Conservation (phyloP, 352 stramenopile species). For the Phytophthora agathidicida region DNA sequence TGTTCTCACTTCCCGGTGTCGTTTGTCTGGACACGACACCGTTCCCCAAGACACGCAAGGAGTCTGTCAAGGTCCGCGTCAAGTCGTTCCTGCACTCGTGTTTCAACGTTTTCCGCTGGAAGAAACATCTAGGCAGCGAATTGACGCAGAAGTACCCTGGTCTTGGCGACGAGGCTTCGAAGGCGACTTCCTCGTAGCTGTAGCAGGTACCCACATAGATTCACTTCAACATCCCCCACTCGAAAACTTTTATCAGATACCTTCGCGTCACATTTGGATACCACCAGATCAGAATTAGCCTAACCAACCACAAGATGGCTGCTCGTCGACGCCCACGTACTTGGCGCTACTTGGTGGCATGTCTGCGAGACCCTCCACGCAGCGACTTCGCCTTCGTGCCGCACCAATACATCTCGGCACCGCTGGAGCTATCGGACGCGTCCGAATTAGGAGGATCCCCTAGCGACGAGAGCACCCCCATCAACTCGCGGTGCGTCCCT, state of each 20-base stretch:
- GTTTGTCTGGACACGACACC: conserved; percentile 85
- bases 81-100: conserved; percentile 81
- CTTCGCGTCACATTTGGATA: background rate
- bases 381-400: conserved; percentile 86
- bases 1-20: conserved; percentile 83
- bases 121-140: conserved; percentile 78
- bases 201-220: conserved; percentile 4
- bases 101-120: conserved; percentile 74
- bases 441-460: conserved; percentile 43
- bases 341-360: conserved; percentile 71
- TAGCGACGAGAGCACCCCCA: conserved; percentile 73
- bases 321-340: conserved; percentile 25
- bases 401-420: conserved; percentile 75
- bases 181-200: background rate
- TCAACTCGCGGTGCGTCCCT: conserved; percentile 46
- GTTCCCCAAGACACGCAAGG: conserved; percentile 77
- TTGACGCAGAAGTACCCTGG: conserved; percentile 74
- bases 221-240: conserved; percentile 8
- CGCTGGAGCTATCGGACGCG: conserved; percentile 39
- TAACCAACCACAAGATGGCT: no score
- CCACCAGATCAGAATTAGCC: conserved; percentile 13
- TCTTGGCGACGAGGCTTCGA: conserved; percentile 9
- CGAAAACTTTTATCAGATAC: no score
- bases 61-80: conserved; percentile 71
- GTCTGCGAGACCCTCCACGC: conserved; percentile 66